phyloP scores from a whole-genome alignment of 2,329 filamentous ascomycete species.

The Huntiella bhutanensis region DNA sequence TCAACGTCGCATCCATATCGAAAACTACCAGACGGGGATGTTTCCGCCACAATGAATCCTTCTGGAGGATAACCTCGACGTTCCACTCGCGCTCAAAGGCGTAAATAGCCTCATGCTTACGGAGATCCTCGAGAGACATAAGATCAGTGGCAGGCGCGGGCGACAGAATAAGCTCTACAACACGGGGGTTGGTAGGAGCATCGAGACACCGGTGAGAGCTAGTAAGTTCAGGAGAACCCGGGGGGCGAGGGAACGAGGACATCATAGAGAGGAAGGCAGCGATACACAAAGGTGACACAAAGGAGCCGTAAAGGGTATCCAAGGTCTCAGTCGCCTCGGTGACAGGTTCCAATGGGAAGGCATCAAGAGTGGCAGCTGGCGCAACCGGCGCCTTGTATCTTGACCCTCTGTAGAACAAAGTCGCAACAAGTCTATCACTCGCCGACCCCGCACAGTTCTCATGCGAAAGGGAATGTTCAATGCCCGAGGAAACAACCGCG shows the following conservation, averaged over 20 bases:
- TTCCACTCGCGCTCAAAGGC: constrained; percentile 80
- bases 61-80: constrained; percentile 63
- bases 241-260: constrained; percentile 38
- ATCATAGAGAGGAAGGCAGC: constrained; percentile 48
- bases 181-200: constrained; percentile 35
- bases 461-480: constrained; percentile 43
- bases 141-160: constrained; percentile 43
- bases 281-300: constrained; percentile 45
- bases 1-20: constrained; percentile 96
- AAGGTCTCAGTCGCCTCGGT: constrained; percentile 36
- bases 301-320: constrained; percentile 46
- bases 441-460: constrained; percentile 36
- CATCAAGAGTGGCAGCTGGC: constrained; percentile 37
- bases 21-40: constrained; percentile 83
- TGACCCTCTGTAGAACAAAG: constrained; percentile 39
- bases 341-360: constrained; percentile 41
- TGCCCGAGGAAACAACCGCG: constrained; percentile 40
- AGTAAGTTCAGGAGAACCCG: constrained; percentile 31
- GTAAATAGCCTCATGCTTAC: constrained; percentile 65
- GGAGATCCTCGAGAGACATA: constrained; percentile 47
- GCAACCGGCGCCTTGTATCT: constrained; percentile 20
- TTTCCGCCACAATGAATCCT: constrained; percentile 52
- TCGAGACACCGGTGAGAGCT: constrained; percentile 50
- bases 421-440: constrained; percentile 38
- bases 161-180: constrained; percentile 47